Percentiles rank a stretch among this genome's conserved stretches.
phyloP scores from a whole-genome alignment of 176 grass and related monocot species.

The Musa schizocarpa region DNA sequence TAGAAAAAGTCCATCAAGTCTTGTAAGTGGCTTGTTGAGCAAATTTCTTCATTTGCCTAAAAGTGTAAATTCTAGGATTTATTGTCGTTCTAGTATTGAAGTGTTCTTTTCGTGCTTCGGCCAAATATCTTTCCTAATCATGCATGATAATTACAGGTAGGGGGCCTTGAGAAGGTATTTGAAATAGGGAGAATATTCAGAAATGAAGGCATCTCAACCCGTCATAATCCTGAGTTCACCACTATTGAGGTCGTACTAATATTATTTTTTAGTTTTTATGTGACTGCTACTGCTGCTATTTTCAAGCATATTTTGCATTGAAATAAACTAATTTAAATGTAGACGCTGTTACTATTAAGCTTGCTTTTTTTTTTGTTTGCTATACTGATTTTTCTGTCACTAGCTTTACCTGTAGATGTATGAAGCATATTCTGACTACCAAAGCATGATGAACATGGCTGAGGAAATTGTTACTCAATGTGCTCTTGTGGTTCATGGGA shows the following conservation, averaged over 20 bases:
- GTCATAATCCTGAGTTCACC: constrained; percentile 99
- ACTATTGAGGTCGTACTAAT: constrained; percentile 66
- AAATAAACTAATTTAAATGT: too few species aligned
- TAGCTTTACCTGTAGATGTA: constrained; percentile 73
- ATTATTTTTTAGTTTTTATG: neutral
- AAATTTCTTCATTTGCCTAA: neutral
- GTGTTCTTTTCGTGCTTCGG: constrained; percentile 3
- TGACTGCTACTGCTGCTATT: constrained; percentile 7
- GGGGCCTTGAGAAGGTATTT: constrained; percentile 91
- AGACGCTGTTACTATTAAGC: neutral
- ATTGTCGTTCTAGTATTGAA: neutral
- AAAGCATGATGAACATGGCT: constrained; percentile 98
- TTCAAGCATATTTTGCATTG: neutral
- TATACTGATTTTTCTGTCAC: constrained; percentile 1
- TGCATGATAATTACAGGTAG: constrained; percentile 44
- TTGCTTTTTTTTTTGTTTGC: neutral
- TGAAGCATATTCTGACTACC: constrained; percentile 99
- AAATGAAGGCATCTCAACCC: constrained; percentile 97
- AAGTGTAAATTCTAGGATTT: too few species aligned
- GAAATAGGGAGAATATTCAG: constrained; percentile 98
- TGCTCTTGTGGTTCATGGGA: constrained; percentile 67
- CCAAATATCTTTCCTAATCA: constrained; percentile 10
- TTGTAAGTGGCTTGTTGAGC: neutral
- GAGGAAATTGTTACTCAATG: constrained; percentile 87
- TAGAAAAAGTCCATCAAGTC: neutral